Conservation (phyloP, 139 green algal species). For the Picochlorum sp. region DNA sequence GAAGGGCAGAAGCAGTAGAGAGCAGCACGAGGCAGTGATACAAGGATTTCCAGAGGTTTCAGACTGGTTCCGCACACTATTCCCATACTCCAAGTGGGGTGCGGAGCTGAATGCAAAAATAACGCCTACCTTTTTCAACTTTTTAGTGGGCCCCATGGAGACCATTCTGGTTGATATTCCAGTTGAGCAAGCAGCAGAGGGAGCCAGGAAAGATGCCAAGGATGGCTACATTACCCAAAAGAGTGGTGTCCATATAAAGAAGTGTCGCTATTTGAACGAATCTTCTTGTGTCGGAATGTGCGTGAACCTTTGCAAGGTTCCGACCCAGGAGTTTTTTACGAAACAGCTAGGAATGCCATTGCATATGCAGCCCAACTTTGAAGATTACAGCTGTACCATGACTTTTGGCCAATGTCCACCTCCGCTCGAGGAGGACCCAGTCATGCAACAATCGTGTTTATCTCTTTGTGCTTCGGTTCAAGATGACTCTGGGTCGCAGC, state of each 20-base stretch:
- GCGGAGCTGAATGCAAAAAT: constrained; percentile 64
- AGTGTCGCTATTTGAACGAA: constrained; percentile 56
- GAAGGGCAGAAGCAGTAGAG: constrained; percentile 17
- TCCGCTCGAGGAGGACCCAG: constrained; percentile 41
- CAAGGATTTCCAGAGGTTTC: constrained; percentile 49
- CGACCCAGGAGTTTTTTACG: constrained; percentile 67
- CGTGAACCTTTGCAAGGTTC: constrained; percentile 73
- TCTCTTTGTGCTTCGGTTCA: constrained; percentile 16
- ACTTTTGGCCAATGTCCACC: constrained; percentile 54
- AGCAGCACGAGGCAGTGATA: constrained; percentile 51
- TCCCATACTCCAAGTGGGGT: constrained; percentile 64
- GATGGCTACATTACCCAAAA: constrained; percentile 12
- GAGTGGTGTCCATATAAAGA: constrained; percentile 50
- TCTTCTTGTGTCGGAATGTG: constrained; percentile 67
- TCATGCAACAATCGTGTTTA: constrained; percentile 33
- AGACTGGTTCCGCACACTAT: constrained; percentile 46
- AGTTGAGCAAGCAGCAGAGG: too few relatives aligned
- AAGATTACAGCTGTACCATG: constrained; percentile 57
- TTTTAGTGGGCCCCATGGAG: constrained; percentile 47
- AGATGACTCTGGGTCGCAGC: too few relatives aligned
- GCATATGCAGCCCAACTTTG: constrained; percentile 56
- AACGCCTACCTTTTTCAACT: constrained; percentile 60
- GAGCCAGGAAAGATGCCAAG: not conserved
- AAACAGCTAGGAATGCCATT: constrained; percentile 71
- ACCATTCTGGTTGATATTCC: constrained; percentile 30